Evolutionary conservation across 805 yeast species (phyloP), one percentile per base, ranked within the genome.

Genomic region (Candida broadrunensis): DNA sequence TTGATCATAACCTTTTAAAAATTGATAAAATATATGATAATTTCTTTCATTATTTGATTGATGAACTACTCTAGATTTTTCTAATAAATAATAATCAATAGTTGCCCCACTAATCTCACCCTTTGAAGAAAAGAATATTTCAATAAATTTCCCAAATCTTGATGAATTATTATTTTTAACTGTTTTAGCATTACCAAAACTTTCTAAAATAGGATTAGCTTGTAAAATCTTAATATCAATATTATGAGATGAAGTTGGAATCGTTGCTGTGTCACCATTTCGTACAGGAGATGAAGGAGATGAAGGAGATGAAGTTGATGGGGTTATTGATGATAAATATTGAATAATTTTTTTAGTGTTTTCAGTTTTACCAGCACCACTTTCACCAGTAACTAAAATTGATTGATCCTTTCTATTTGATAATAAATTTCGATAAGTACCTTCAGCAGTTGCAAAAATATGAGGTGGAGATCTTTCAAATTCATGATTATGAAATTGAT

Each of bases 281-380:
- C 39, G 24, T 15, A 20, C 26, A 7, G 26, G 26, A 12, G 35
- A 32, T 17, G 26, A 13, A n/a, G 35, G 24, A 5, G 24, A 5
- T 12, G 24, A 14, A 9, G 34, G 17, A 6, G 21, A 13, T 6
- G 33, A 21, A 7, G 15, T 20, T 11, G 23, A 20, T 26, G 31
- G 38, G 2, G 95, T 80, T 20, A 88, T 82, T 6, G 88, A 81
- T 1, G 97, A 88, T 42, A 93, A 72, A 60, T 89, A 93, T 60
- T 90, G 97, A 44, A 93, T 84, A 41, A 93, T 89, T 57, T 86
- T 89, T 61, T 93, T 93, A 4, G 99, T 93, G 51, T 88, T 93
- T 65, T 93, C 99, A 0, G 99, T 93, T 59, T 93, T 93, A 39
- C 99, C 99, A 0, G 99, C 99, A 50, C 99, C 99, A 18, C 95